Base-by-base conservation (phyloP, 768 basidiomycete genomes). In the Trametes cubensis region DNA sequence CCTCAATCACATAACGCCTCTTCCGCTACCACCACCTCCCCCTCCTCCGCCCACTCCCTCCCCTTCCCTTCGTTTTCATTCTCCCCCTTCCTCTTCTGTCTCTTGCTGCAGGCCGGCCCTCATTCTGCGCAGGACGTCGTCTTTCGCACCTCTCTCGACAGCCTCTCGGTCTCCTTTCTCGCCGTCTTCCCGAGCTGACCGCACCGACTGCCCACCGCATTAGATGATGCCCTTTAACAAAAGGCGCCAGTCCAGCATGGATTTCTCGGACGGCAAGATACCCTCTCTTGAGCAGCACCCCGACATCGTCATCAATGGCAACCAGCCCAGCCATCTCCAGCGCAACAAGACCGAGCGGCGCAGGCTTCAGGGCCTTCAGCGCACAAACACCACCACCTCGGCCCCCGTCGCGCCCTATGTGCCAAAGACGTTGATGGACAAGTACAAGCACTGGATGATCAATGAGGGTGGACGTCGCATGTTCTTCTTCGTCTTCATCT, bases 291-390 rank as follows among this genome's bases (percentile, higher is more conserved):
- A 84, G 55, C 79, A 84, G 66, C 81, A 86, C 69, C 86, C 85
- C 10, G 72, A 72, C 66, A 62, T 73, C 49, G 58, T 56, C 60
- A 63, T 66, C 60, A 60, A 60, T 30, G 70, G 70, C 38, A 65
- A 69, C 26, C 74, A 71, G 30, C 77, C 82, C 5, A 71, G 72
- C 30, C 80, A 88, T 70, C 81, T 96, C 21, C 86, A 87, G 72
- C 84, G 94, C 67, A 96, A 96, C 77, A 92, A 88, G 79, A 84
- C 89, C 0, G 95, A 97, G 79, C 84, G 91, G 64, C 76, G 79
- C 64, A 81, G 95, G 53, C 77, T 96, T 20, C 95, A 97, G 73
- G 92, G 92, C 4, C 82, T 97, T 45, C 91, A 95, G 75, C 82
- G 88, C 55, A 75, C 80, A 2, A 78, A 81, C 65, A 82, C 83